Evolutionary conservation across 257 asterid genomes (phyloP), one percentile per base, ranked within the genome.

Genomic region (Asclepias syriaca): DNA sequence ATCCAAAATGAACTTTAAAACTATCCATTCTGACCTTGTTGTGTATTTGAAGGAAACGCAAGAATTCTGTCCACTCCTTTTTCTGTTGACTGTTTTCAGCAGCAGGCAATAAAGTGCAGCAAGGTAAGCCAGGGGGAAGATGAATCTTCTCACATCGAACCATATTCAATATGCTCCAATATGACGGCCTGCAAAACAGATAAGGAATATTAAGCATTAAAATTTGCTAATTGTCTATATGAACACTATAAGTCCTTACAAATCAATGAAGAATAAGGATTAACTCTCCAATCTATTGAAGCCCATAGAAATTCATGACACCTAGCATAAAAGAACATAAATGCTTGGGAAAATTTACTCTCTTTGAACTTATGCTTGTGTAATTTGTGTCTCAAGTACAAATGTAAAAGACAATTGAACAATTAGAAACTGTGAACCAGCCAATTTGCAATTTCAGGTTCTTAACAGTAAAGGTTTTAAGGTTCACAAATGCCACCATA

Each of bases 61-160:
- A 68, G 87, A 90, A 90, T 27, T 0, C 2, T 9, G 53, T 40
- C 97, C 96, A 88, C 78, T 90, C 97, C 34, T 11, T 83, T 81
- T 83, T 75, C 85, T 90, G 92, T 56, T 66, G 79, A 74, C 22
- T 16, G 80, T 81, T 84, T 82, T 87, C 87, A 71, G 74, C 70
- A 46, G 87, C 88, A n/a, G 87, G 83, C 34, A 18, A 19, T 48
- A 90, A 71, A 70, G 73, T 74, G 79, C 81, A 87, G 40, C 75
- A 50, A 32, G 85, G 87, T 73, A 84, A 74, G 14, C 55, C 77
- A 63, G 85, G 43, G 29, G 82, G 84, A 74, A 56, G 66, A 64
- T 66, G 77, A 50, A 73, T 1, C 49, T n/a, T 76, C 9, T 74
- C 82, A 56, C 39, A 72, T 60, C 81, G 79, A 63, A 78, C 79